phyloP scores from a whole-genome alignment of 371 early-diverging fungal species.

The Phascolomyces articulosus region DNA sequence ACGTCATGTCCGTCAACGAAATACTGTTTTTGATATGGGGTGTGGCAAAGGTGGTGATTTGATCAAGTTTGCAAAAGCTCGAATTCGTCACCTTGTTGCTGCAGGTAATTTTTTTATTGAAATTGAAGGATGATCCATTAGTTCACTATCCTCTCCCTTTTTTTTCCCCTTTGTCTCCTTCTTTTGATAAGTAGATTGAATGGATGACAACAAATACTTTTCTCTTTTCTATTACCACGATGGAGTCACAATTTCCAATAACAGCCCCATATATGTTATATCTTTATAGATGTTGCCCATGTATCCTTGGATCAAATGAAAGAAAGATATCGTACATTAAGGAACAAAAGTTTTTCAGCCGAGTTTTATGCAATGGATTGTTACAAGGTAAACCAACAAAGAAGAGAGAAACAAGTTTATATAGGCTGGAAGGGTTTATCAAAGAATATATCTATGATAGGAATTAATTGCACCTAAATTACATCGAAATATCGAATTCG shows the following conservation, averaged over 20 bases:
- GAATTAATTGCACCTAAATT: slow-evolving; percentile 60
- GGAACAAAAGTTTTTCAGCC: slow-evolving; percentile 64
- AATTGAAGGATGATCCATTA: no score
- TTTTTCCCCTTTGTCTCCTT: neutral
- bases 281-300: slow-evolving; percentile 92
- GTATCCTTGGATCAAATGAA: slow-evolving; percentile 92
- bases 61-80: slow-evolving; percentile 84
- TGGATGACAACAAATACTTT: no score
- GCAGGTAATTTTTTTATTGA: slow-evolving; percentile 64
- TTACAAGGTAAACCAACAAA: slow-evolving; percentile 59
- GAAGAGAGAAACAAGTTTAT: neutral
- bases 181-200: no score
- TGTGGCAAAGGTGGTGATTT: slow-evolving; percentile 99
- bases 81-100: slow-evolving; percentile 76
- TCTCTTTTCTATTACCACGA: no score
- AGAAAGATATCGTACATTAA: slow-evolving; percentile 67
- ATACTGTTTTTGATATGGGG: slow-evolving; percentile 90
- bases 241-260: no score
- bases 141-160: no score
- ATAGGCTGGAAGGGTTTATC: neutral
- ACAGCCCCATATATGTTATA: no score
- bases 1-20: slow-evolving; percentile 55
- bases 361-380: slow-evolving; percentile 84
- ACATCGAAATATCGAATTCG: slow-evolving; percentile 62
- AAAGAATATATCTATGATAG: slow-evolving; percentile 20